These are phyloP conservation scores for Priceomyces melissophilus DNA, from an alignment of 805 yeast genomes.

Conservation along the genomic window DNA sequence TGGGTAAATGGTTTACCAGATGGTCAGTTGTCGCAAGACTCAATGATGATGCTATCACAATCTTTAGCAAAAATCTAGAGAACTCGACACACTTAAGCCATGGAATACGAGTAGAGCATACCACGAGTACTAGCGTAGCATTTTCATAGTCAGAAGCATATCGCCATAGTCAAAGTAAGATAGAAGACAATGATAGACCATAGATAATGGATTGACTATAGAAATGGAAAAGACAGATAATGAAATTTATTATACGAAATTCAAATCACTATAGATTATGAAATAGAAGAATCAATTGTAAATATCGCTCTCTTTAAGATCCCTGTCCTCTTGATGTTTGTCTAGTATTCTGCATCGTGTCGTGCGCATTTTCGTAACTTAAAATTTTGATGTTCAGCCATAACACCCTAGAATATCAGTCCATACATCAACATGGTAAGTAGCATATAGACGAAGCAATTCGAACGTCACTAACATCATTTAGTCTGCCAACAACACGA, in stretches of 20 bases:
- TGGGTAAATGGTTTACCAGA: not conserved
- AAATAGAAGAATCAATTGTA: too few relatives aligned
- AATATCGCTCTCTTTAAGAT: too few relatives aligned
- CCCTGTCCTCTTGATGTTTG: too few relatives aligned
- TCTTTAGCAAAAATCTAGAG: too few relatives aligned
- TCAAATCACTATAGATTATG: too few relatives aligned
- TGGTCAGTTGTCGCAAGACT: not conserved
- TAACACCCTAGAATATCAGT: not conserved
- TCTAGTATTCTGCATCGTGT: too few relatives aligned
- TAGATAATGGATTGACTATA: too few relatives aligned
- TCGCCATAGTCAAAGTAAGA: not conserved
- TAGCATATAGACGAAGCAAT: not conserved
- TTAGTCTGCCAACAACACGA: conserved; percentile 19
- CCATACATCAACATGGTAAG: conserved; percentile 3
- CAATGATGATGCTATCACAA: not conserved
- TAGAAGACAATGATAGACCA: not conserved
- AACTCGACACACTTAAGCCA: too few relatives aligned
- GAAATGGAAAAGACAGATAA: too few relatives aligned
- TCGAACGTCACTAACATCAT: not conserved
- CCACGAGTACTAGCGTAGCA: not conserved
- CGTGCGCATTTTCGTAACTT: not conserved
- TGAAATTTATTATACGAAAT: too few relatives aligned
- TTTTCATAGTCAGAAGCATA: too few relatives aligned
- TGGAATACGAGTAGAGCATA: too few relatives aligned
- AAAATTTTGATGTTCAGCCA: conserved; percentile 3